Evolutionary conservation across 371 early-diverging fungal genomes (phyloP).

Genomic region (Rhizopus microsporus): DNA sequence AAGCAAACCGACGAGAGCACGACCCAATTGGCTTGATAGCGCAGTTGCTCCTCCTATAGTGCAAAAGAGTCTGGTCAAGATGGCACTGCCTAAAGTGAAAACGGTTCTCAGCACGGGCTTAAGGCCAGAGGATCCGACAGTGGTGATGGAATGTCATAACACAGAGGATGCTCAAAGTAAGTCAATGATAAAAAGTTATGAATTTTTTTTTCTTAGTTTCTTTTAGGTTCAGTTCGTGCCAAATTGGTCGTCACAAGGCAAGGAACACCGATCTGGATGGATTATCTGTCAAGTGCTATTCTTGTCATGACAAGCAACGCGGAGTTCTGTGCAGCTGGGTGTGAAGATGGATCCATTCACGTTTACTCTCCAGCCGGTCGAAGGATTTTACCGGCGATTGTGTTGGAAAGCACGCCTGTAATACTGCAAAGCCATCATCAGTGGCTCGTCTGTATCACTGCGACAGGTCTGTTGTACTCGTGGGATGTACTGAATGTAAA

Average conservation of each 20-base stretch:
- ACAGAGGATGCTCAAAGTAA: constrained; percentile 19
- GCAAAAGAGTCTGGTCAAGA: constrained; percentile 49
- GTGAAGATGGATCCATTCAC: constrained; percentile 72
- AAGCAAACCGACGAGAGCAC: constrained; percentile 10
- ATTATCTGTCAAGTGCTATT: constrained; percentile 61
- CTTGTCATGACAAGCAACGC: constrained; percentile 63
- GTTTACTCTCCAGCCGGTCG: constrained; percentile 71
- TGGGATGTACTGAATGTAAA: constrained; percentile 66
- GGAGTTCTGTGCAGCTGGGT: constrained; percentile 60
- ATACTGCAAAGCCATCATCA: constrained; percentile 56
- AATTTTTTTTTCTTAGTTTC: constrained; percentile 1
- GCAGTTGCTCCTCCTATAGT: constrained; percentile 48
- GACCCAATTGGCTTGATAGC: constrained; percentile 40
- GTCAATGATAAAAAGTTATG: constrained; percentile 1
- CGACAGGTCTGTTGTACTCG: constrained; percentile 62
- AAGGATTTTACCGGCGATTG: constrained; percentile 68
- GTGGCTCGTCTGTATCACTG: constrained; percentile 68
- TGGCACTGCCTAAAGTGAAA: constrained; percentile 57
- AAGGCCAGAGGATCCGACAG: constrained; percentile 22
- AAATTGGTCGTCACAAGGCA: constrained; percentile 50
- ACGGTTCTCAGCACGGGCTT: constrained; percentile 41
- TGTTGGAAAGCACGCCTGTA: constrained; percentile 67
- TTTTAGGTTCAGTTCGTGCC: constrained; percentile 29
- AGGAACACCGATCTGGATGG: constrained; percentile 59
- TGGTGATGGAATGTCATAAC: constrained; percentile 62